Percentiles rank a stretch among this genome's conserved stretches.
These are phyloP conservation scores for Aspergillus vadensis DNA, from an alignment of 2,329 filamentous ascomycete species.

Conservation along the genomic window DNA sequence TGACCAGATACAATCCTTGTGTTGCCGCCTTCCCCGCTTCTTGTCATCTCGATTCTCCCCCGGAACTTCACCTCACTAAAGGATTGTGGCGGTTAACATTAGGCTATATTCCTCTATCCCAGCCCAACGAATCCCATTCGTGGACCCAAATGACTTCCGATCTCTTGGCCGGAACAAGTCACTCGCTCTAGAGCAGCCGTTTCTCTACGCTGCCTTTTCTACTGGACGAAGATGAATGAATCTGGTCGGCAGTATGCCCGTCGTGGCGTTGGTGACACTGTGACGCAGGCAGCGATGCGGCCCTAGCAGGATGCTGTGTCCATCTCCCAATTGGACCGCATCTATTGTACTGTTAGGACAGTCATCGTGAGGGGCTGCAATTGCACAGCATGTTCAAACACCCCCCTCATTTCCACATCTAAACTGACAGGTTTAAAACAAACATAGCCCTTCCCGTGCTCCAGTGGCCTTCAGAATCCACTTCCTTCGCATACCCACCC, in stretches of 20 bases:
- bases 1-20: neutral
- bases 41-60: neutral
- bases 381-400: neutral
- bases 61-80: neutral
- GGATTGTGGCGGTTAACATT: constrained; percentile 5
- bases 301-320: neutral
- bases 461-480: neutral
- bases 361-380: neutral
- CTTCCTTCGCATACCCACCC: neutral
- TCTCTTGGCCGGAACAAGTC: neutral
- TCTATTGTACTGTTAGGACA: neutral
- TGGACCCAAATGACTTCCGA: neutral
- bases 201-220: neutral
- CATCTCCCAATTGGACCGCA: neutral
- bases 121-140: neutral
- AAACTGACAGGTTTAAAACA: neutral
- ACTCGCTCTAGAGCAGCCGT: neutral
- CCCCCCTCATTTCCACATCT: neutral
- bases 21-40: neutral
- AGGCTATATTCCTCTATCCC: constrained; percentile 13
- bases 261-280: neutral
- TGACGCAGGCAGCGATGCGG: constrained; percentile 2
- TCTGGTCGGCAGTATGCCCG: neutral
- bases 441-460: neutral
- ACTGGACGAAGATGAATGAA: neutral